phyloP scores from a whole-genome alignment of 73 alveolate genomes.

The Effrenium voratum region DNA sequence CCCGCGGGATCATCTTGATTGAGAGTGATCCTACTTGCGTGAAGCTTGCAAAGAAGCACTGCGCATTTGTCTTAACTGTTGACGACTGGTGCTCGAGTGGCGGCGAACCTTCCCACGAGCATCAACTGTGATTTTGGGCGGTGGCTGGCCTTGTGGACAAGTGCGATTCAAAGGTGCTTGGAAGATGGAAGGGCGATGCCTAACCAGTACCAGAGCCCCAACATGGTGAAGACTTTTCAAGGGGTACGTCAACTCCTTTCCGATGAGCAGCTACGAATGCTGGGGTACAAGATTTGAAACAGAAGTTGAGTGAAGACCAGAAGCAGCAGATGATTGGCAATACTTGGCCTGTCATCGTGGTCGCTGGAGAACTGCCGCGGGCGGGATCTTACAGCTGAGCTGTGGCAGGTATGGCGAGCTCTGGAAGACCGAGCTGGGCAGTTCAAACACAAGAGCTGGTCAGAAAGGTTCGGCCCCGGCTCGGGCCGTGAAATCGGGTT shows the following conservation, averaged over 20 bases:
- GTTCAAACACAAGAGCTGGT: not conserved
- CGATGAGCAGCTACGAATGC: not conserved
- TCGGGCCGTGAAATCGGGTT: not conserved
- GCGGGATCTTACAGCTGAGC: not conserved
- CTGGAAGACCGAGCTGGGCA: not conserved
- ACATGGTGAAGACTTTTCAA: not conserved
- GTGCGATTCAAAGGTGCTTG: not conserved
- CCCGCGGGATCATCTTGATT: slow-evolving; percentile 33
- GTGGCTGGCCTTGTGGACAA: slow-evolving; percentile 34
- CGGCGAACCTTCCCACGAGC: not conserved
- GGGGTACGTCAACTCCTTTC: not conserved
- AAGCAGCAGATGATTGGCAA: not conserved
- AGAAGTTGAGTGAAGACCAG: slow-evolving; percentile 26
- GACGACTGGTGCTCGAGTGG: slow-evolving; percentile 23
- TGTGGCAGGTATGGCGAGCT: not conserved
- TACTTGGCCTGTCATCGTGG: not conserved
- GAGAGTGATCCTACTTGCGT: not conserved
- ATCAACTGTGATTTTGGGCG: not conserved
- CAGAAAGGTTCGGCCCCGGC: not conserved
- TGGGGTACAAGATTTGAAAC: not conserved
- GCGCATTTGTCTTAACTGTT: slow-evolving; percentile 2
- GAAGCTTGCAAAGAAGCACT: slow-evolving; percentile 17
- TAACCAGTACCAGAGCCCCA: not conserved
- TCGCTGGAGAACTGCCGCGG: not conserved
- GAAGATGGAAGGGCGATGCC: slow-evolving; percentile 15